Base-by-base conservation (phyloP, 2,329 filamentous ascomycete species). In the Penicillium psychrosexuale region DNA sequence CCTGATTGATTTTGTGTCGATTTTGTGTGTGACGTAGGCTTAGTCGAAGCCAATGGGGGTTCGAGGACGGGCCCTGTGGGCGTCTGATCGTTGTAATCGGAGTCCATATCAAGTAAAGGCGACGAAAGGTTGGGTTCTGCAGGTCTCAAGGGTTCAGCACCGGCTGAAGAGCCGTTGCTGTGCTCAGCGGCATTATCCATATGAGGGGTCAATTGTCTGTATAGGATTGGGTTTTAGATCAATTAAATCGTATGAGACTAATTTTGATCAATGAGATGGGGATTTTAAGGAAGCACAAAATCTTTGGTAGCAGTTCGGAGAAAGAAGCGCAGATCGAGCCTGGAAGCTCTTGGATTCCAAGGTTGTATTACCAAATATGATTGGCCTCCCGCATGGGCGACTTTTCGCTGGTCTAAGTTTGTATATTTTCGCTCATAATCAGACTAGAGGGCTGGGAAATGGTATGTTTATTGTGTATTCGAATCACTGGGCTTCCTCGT, bases 81-180 rank as follows among this genome's bases (percentile, higher is more conserved):
- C 4, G 49, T 46, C 13, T 36, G 17, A 11, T 65, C 60, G 34
- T 58, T 61, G 46, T 55, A 44, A 24, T 62, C 57, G 31, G 44
- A 11, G 5, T 61, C 61, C 33, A 52, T 39, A 22, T 47, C 45
- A 27, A 31, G 19, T n/a, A 8, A 34, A 9, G 52, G 53, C 15
- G 47, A 44, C 15, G 58, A 43, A 22, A 38, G 50, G 24, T 15
- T 38, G 40, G n/a, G 55, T 48, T 22, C 64, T 55, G 28, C 66
- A 51, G 15, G 49, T 42, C 27, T 66, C 11, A 63, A 49, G 3
- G 80, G 51, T 76, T 68, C 69, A 36, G 66, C 70, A 40, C 87
- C 47, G 56, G 56, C 59, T 46, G 56, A 53, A n/a, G 63, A 59
- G 60, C 63, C 56, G 51, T 60, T 55, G 51, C 60, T 63, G 31